These are phyloP conservation scores for Phytophthora kernoviae DNA, from an alignment of 352 stramenopile species.

Conservation along the genomic window DNA sequence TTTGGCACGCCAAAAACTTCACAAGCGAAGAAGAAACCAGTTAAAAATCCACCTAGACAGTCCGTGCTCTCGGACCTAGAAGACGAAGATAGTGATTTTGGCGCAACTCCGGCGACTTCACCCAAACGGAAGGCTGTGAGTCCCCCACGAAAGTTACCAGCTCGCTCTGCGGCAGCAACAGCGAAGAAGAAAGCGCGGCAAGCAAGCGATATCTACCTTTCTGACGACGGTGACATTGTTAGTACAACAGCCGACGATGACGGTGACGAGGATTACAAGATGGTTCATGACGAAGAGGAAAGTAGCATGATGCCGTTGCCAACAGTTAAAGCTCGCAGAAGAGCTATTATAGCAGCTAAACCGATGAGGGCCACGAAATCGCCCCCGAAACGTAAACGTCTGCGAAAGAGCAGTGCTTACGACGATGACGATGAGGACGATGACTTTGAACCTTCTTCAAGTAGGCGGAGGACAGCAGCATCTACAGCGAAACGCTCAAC, in stretches of 20 bases:
- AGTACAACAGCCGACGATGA: conserved; percentile 50
- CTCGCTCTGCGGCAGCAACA: conserved; percentile 19
- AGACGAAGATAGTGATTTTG: conserved; percentile 33
- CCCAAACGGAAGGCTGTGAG: conserved; percentile 27
- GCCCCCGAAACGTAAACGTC: conserved; percentile 38
- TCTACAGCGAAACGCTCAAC: conserved; percentile 23
- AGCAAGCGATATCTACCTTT: conserved; percentile 35
- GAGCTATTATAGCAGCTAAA: conserved; percentile 4
- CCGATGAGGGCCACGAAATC: conserved; percentile 24
- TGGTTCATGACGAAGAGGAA: conserved; percentile 48
- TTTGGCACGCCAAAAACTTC: conserved; percentile 29
- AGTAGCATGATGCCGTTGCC: conserved; percentile 31
- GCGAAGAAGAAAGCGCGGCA: conserved; percentile 26
- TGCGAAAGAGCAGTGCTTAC: conserved; percentile 42
- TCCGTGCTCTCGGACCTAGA: conserved; percentile 39
- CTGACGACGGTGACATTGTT: conserved; percentile 43
- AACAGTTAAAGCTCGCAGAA: conserved; percentile 16
- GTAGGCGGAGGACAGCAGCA: conserved; percentile 13
- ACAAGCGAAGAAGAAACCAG: conserved; percentile 6
- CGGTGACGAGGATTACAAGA: conserved; percentile 66
- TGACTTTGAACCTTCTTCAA: conserved; percentile 17
- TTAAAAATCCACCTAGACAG: conserved; percentile 17
- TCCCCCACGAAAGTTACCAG: conserved; percentile 22
- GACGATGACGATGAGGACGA: conserved; percentile 41
- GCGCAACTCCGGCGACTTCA: conserved; percentile 10